Evolutionary conservation across 495 filamentous ascomycete genomes (phyloP).

Genomic region (Thozetella sp.): DNA sequence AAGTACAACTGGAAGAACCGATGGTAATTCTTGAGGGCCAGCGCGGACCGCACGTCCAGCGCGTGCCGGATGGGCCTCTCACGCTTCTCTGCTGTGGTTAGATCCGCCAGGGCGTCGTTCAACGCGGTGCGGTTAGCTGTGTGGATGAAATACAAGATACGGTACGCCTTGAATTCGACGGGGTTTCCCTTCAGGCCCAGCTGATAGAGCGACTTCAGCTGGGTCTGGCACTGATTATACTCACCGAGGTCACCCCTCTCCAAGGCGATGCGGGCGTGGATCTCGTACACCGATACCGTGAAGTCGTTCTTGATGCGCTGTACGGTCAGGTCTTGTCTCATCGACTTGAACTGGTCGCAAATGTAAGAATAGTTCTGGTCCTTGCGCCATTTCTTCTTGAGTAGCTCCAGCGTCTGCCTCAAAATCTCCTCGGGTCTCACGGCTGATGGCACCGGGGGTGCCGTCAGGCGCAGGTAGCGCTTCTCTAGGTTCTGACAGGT

Average conservation of each 20-base stretch:
- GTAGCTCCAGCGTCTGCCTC: constrained; percentile 77
- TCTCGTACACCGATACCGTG: constrained; percentile 94
- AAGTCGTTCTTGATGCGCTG: constrained; percentile 96
- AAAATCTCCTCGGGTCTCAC: constrained; percentile 87
- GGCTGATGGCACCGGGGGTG: constrained; percentile 79
- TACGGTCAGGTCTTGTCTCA: constrained; percentile 97
- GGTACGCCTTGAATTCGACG: constrained; percentile 98
- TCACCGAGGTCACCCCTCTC: constrained; percentile 99
- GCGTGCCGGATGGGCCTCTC: constrained; percentile 87
- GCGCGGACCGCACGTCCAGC: constrained; percentile 83
- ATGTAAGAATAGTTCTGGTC: constrained; percentile 96
- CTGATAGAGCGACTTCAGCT: constrained; percentile 87
- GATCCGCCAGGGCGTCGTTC: constrained; percentile 96
- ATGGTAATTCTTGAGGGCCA: constrained; percentile 95
- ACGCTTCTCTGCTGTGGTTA: constrained; percentile 94
- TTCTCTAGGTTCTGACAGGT: constrained; percentile 88
- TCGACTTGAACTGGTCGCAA: constrained; percentile 98
- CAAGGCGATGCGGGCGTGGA: constrained; percentile 94
- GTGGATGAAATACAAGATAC: constrained; percentile 99
- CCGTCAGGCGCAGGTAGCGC: constrained; percentile 89
- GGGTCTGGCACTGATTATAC: constrained; percentile 99
- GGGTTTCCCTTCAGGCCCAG: constrained; percentile 86
- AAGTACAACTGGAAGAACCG: constrained; percentile 95
- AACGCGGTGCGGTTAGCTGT: constrained; percentile 97
- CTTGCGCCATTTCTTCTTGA: constrained; percentile 93